phyloP scores from a whole-genome alignment of 495 filamentous ascomycete species.

The Venustampulla echinocandica region DNA sequence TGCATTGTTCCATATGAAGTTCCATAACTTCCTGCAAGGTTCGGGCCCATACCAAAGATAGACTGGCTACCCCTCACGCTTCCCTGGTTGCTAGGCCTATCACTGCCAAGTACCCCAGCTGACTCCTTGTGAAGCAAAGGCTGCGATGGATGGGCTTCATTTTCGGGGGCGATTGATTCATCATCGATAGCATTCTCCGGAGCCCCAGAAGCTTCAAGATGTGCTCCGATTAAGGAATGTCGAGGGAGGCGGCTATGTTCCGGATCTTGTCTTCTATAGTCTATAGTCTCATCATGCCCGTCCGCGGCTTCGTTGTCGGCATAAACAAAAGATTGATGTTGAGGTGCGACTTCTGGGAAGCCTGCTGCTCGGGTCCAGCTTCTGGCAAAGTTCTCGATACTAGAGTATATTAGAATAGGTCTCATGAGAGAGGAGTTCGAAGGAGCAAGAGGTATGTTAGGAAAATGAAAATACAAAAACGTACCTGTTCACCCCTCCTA shows the following conservation, averaged over 20 bases:
- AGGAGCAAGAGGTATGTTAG: too few relatives aligned
- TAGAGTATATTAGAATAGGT: too few relatives aligned
- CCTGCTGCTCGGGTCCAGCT: slow-evolving; percentile 89
- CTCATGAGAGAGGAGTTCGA: too few relatives aligned
- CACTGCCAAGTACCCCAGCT: slow-evolving; percentile 27
- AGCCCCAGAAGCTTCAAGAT: slow-evolving; percentile 27
- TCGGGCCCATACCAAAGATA: slow-evolving; percentile 54
- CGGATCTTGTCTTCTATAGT: slow-evolving; percentile 23
- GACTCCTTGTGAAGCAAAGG: slow-evolving; percentile 33
- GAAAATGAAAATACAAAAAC: too few relatives aligned
- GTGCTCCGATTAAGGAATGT: slow-evolving; percentile 39
- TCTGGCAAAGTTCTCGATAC: slow-evolving; percentile 85
- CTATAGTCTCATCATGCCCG: slow-evolving; percentile 21
- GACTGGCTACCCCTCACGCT: slow-evolving; percentile 26
- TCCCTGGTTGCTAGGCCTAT: slow-evolving; percentile 23
- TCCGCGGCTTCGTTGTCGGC: slow-evolving; percentile 31
- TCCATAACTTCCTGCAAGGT: slow-evolving; percentile 61
- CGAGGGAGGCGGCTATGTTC: slow-evolving; percentile 31
- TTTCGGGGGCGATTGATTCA: slow-evolving; percentile 11
- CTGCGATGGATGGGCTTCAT: not conserved
- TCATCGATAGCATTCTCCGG: slow-evolving; percentile 20
- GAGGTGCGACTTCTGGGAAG: slow-evolving; percentile 77
- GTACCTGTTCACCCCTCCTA: slow-evolving; percentile 89
- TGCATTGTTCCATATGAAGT: slow-evolving; percentile 69
- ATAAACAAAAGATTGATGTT: slow-evolving; percentile 60